These are phyloP conservation scores for Durotheca rogersii DNA, from an alignment of 495 filamentous ascomycete species.

Conservation along the genomic window DNA sequence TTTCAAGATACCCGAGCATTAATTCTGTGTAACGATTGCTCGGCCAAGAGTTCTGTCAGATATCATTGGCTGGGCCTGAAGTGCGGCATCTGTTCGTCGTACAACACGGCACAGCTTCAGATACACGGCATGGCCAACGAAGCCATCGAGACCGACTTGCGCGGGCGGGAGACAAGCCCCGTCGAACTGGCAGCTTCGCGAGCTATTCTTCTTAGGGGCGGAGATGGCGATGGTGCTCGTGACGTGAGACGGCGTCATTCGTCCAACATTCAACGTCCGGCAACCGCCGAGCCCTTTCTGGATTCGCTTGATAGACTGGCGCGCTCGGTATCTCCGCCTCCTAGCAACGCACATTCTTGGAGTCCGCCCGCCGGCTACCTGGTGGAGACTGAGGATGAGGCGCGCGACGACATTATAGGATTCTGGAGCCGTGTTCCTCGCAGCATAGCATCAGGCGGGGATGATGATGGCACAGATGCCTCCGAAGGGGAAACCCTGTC, in stretches of 20 bases:
- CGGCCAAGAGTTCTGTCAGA: conserved; percentile 74
- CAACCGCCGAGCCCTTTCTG: conserved; percentile 25
- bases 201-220: conserved; percentile 7
- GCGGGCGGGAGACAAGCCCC: conserved; percentile 31
- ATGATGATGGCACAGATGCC: conserved; percentile 42
- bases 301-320: conserved; percentile 39
- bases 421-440: conserved; percentile 60
- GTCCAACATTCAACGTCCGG: conserved; percentile 31
- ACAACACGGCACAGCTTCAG: conserved; percentile 76
- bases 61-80: conserved; percentile 96
- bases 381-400: conserved; percentile 43
- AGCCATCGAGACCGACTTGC: conserved; percentile 36
- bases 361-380: conserved; percentile 21
- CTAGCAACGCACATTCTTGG: conserved; percentile 17
- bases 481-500: conserved; percentile 41
- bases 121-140: conserved; percentile 43
- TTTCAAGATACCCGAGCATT: conserved; percentile 78
- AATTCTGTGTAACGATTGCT: conserved; percentile 93
- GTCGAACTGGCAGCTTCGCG: conserved; percentile 14
- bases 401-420: conserved; percentile 61
- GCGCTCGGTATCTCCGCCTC: conserved; percentile 42
- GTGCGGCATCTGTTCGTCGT: conserved; percentile 80
- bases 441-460: conserved; percentile 32
- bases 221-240: conserved; percentile 16
- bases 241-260: conserved; percentile 39